Evolutionary conservation across 1,284 basidiomycete genomes (phyloP).

Genomic region (Puccinia coronata): DNA sequence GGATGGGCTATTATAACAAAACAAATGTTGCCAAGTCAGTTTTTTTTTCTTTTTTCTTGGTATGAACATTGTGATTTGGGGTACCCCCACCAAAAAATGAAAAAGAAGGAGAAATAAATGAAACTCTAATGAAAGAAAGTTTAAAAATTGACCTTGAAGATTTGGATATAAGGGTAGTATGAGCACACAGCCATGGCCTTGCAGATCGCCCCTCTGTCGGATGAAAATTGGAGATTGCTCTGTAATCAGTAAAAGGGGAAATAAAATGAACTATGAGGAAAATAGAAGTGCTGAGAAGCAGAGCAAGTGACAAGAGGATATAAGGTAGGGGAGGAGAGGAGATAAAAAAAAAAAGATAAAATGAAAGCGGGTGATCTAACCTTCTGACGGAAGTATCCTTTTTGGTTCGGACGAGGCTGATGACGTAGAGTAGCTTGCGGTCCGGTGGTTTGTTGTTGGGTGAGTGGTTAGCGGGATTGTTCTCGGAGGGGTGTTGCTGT

Average conservation of each 20-base stretch:
- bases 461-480: background rate
- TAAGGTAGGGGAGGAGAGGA: no score
- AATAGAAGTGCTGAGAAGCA: background rate
- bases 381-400: constrained; percentile 82
- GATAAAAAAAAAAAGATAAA: background rate
- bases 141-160: constrained; percentile 77
- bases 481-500: background rate
- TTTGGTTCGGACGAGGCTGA: constrained; percentile 94
- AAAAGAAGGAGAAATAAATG: background rate
- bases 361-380: constrained; percentile 62
- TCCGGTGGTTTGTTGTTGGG: background rate
- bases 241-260: background rate
- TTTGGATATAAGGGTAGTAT: constrained; percentile 90
- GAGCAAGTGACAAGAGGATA: background rate
- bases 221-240: background rate
- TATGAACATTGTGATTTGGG: background rate
- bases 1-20: constrained; percentile 69
- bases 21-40: constrained; percentile 11
- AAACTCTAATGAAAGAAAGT: constrained; percentile 31
- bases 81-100: background rate
- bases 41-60: background rate
- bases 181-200: constrained; percentile 96
- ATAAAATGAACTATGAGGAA: background rate
- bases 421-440: constrained; percentile 66
- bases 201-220: constrained; percentile 82